These are phyloP conservation scores for Trifolium subterraneum DNA, from an alignment of 306 rosid species.

Conservation along the genomic window DNA sequence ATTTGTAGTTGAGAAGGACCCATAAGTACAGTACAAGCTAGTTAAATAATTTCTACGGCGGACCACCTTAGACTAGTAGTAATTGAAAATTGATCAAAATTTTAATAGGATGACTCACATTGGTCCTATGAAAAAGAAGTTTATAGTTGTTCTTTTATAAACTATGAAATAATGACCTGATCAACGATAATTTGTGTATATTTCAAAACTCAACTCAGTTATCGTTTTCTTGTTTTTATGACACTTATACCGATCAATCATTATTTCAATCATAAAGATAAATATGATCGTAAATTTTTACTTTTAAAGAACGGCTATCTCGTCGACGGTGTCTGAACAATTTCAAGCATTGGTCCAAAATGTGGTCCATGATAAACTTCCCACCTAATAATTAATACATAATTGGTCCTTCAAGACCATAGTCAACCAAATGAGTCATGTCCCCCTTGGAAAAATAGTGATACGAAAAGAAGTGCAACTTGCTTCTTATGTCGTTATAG, in stretches of 20 bases:
- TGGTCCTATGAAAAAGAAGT: not conserved
- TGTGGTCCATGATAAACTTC: not conserved
- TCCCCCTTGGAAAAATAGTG: not conserved
- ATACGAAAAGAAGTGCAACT: conserved; percentile 6
- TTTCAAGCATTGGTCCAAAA: not conserved
- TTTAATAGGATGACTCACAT: not conserved
- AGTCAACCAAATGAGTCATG: conserved; percentile 30
- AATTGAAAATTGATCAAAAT: not conserved
- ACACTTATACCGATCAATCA: not conserved
- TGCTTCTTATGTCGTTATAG: not conserved
- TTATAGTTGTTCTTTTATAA: not conserved
- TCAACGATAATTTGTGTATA: not conserved
- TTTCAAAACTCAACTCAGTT: not conserved
- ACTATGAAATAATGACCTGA: not conserved
- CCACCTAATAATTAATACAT: not conserved
- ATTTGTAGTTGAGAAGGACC: not conserved
- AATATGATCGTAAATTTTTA: not conserved
- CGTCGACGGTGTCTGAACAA: not conserved
- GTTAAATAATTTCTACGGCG: not conserved
- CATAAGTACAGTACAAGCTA: not conserved
- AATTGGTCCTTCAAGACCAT: conserved; percentile 18
- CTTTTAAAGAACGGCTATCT: not conserved
- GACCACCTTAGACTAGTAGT: not conserved
- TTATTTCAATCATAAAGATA: not conserved
- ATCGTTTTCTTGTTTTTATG: not conserved